Evolutionary conservation across 176 grass and related monocot genomes (phyloP).

Genomic region (Triticum turgidum): DNA sequence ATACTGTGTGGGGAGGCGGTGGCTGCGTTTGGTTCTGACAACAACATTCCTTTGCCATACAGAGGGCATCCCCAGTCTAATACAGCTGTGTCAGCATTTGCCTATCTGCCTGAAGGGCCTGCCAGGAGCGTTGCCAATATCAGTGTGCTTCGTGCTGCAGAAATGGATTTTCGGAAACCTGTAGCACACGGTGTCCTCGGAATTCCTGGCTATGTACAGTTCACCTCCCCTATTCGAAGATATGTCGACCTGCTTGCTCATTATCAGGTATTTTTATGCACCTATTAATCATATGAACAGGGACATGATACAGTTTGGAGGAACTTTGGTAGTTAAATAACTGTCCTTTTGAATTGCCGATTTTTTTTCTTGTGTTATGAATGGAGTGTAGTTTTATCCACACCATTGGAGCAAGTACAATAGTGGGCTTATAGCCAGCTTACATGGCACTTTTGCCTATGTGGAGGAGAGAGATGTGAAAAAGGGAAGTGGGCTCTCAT

Average conservation of each 20-base stretch:
- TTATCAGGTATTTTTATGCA: conserved; percentile 64
- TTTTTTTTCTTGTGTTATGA: conserved; percentile 17
- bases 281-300: conserved; percentile 1
- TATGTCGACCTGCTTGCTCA: conserved; percentile 95
- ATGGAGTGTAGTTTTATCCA: conserved; percentile 13
- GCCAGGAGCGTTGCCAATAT: conserved; percentile 82
- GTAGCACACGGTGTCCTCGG: conserved; percentile 74
- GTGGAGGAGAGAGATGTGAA: too few relatives aligned
- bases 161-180: conserved; percentile 79
- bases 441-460: too few relatives aligned
- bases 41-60: conserved; percentile 83
- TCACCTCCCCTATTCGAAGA: conserved; percentile 90
- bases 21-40: conserved; percentile 70
- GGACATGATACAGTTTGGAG: neutral
- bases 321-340: conserved; percentile 15
- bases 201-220: conserved; percentile 90
- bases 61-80: conserved; percentile 84
- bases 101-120: conserved; percentile 79
- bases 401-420: neutral
- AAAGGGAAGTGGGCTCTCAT: too few relatives aligned
- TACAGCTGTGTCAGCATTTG: conserved; percentile 68
- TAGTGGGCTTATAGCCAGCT: too few relatives aligned
- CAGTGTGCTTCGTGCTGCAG: conserved; percentile 72
- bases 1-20: conserved; percentile 89
- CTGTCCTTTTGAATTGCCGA: neutral